Evolutionary conservation across 768 basidiomycete species (phyloP).

Genomic region (Leucocoprinus leucothites): DNA sequence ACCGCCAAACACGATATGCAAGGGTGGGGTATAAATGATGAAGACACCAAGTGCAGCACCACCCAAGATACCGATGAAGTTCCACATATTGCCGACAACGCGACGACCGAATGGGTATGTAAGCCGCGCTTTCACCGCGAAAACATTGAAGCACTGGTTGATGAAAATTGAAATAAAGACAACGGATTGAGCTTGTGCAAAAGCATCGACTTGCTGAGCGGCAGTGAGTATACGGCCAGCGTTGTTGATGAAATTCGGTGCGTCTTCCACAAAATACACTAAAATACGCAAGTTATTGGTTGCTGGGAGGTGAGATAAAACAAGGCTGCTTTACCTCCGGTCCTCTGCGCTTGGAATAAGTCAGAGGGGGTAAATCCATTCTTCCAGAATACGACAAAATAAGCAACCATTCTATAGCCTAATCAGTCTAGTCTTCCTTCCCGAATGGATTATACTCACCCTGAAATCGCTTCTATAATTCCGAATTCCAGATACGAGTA

Average conservation of each 20-base stretch:
- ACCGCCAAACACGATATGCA: conserved; percentile 68
- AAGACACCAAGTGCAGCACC: conserved; percentile 66
- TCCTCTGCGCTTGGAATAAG: conserved; percentile 46
- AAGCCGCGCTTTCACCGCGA: conserved; percentile 64
- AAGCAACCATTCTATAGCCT: conserved; percentile 48
- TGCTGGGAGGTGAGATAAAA: neutral
- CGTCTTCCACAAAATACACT: conserved; percentile 47
- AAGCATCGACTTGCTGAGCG: conserved; percentile 50
- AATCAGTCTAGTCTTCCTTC: neutral
- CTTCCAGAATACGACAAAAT: conserved; percentile 66
- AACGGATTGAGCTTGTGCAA: conserved; percentile 63
- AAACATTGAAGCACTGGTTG: conserved; percentile 69
- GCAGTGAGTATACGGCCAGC: conserved; percentile 45
- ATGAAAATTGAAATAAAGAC: conserved; percentile 69
- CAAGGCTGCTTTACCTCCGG: conserved; percentile 31
- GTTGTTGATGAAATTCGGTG: conserved; percentile 54
- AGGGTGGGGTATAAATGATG: conserved; percentile 65
- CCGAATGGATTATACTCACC: conserved; percentile 33
- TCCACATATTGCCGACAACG: conserved; percentile 56
- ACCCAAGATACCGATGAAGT: conserved; percentile 59
- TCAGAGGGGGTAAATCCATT: conserved; percentile 60
- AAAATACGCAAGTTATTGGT: neutral
- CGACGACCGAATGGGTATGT: conserved; percentile 61
- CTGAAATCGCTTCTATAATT: conserved; percentile 53
- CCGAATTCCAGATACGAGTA: conserved; percentile 69